These are phyloP conservation scores for Fennellomyces sp. DNA, from an alignment of 371 early-diverging fungal genomes.

Conservation along the genomic window DNA sequence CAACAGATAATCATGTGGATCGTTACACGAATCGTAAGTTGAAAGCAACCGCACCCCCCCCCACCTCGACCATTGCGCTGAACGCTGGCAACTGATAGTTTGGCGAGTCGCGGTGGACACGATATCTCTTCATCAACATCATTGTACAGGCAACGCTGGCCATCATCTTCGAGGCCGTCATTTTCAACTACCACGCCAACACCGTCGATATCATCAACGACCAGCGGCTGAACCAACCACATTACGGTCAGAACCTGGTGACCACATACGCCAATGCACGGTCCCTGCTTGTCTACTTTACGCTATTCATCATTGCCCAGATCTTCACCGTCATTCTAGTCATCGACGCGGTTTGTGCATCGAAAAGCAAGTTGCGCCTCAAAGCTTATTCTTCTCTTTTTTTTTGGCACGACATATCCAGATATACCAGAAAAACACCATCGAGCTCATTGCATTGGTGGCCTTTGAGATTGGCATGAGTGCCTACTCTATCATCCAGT, in stretches of 20 bases:
- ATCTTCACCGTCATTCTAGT: slow-evolving; percentile 43
- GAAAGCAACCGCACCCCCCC: too few species aligned
- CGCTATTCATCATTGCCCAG: slow-evolving; percentile 50
- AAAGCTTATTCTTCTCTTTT: not conserved
- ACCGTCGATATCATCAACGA: slow-evolving; percentile 38
- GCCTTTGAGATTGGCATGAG: slow-evolving; percentile 52
- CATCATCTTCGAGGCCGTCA: slow-evolving; percentile 45
- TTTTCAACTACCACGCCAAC: slow-evolving; percentile 34
- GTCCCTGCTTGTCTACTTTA: slow-evolving; percentile 46
- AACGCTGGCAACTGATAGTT: slow-evolving; percentile 31
- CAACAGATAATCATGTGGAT: slow-evolving; percentile 25
- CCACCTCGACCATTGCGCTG: too few species aligned
- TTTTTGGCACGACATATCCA: slow-evolving; percentile 8
- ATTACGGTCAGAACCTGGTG: slow-evolving; percentile 28
- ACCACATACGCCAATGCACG: slow-evolving; percentile 48
- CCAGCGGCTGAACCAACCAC: slow-evolving; percentile 31
- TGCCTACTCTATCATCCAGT: slow-evolving; percentile 49
- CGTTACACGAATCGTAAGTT: slow-evolving; percentile 43
- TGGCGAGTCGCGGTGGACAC: slow-evolving; percentile 54
- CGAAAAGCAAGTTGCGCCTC: too few species aligned
- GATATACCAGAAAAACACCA: slow-evolving; percentile 55
- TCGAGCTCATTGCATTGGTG: slow-evolving; percentile 52
- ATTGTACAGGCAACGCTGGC: slow-evolving; percentile 40
- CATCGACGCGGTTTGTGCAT: slow-evolving; percentile 42
- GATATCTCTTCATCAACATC: slow-evolving; percentile 41